Percentiles rank a stretch among this genome's conserved stretches.
Conservation (phyloP, 2,329 filamentous ascomycete genomes). For the Fonsecaea monophora region DNA sequence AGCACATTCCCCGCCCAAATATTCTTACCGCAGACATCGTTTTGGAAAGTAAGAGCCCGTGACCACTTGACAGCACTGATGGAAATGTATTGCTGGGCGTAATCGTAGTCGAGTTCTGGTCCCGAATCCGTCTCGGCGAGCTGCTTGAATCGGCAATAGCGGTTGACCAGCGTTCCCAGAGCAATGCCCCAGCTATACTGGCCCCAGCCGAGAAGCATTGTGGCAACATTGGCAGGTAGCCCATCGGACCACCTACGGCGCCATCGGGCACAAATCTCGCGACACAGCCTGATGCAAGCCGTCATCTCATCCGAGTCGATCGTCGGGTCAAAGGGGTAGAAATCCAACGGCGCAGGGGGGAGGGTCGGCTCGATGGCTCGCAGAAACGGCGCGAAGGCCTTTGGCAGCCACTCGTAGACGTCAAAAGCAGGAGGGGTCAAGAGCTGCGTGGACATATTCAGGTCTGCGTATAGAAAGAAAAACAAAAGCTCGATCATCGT, state of each 20-base stretch:
- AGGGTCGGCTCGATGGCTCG: not conserved
- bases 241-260: not conserved
- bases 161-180: not conserved
- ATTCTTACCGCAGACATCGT: slow-evolving; percentile 2
- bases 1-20: slow-evolving; percentile 3
- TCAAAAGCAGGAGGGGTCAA: not conserved
- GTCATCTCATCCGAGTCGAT: slow-evolving; percentile 5
- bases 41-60: not conserved
- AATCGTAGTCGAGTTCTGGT: not conserved
- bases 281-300: not conserved
- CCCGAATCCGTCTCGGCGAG: not conserved
- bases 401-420: slow-evolving; percentile 1
- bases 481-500: slow-evolving; percentile 2
- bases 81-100: slow-evolving; percentile 3
- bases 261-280: not conserved
- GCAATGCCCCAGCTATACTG: slow-evolving; percentile 2
- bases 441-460: slow-evolving; percentile 2
- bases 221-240: not conserved
- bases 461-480: slow-evolving; percentile 2
- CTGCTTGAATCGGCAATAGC: slow-evolving; percentile 1
- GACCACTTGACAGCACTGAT: slow-evolving; percentile 2
- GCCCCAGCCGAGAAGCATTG: not conserved
- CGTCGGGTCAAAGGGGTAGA: not conserved
- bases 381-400: not conserved
- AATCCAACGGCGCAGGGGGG: slow-evolving; percentile 3